phyloP scores from a whole-genome alignment of 192 early-diverging fungal genomes.

The Chytriomyces sp. region DNA sequence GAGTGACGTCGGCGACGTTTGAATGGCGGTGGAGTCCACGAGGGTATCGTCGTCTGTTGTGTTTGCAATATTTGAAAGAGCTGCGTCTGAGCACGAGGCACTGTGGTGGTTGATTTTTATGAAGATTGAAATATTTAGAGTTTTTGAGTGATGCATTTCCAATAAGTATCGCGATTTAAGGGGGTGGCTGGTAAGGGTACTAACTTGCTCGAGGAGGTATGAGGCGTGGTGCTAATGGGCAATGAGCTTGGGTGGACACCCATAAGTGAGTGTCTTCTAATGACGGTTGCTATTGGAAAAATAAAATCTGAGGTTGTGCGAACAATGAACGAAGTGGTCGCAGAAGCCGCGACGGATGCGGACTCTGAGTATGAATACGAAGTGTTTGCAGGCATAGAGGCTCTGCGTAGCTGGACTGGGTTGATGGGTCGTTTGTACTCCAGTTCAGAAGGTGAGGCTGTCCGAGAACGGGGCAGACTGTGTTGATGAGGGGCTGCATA shows the following conservation, averaged over 20 bases:
- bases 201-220: background rate
- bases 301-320: background rate
- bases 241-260: background rate
- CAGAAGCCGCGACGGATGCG: too few species aligned
- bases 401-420: conserved; percentile 5
- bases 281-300: background rate
- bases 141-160: too few species aligned
- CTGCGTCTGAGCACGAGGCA: background rate
- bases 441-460: background rate
- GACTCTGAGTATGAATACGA: background rate
- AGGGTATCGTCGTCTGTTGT: background rate
- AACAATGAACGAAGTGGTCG: background rate
- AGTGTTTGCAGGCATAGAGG: conserved; percentile 8
- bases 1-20: too few species aligned
- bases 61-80: background rate
- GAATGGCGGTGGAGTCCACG: background rate
- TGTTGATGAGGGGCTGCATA: background rate
- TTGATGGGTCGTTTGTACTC: conserved; percentile 4
- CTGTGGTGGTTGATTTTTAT: background rate
- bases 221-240: background rate
- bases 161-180: background rate
- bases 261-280: background rate
- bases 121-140: background rate
- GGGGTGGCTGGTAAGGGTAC: background rate
- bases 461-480: background rate